Conservation (phyloP, 2,329 filamentous ascomycete genomes). For the Chaetomium sp. region DNA sequence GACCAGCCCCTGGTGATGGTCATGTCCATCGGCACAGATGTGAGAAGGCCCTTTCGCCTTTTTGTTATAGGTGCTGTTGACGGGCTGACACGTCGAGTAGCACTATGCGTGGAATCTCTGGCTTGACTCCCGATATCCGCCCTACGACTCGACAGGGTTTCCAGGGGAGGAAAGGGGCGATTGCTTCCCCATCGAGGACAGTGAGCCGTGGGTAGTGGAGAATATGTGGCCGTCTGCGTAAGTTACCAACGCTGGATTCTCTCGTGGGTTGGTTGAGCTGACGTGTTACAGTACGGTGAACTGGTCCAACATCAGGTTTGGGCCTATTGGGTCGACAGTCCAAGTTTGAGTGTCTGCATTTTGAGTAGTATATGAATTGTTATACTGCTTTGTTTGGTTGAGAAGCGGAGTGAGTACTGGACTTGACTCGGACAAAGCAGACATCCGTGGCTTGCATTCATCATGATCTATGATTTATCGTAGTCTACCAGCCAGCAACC, state of each 20-base stretch:
- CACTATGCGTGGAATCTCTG: constrained; percentile 63
- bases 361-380: not conserved
- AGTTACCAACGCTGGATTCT: not conserved
- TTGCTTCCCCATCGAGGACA: constrained; percentile 36
- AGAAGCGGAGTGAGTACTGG: not conserved
- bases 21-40: constrained; percentile 58
- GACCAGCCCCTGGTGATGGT: constrained; percentile 64
- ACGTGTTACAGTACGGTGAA: constrained; percentile 40
- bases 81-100: constrained; percentile 14
- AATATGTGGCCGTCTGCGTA: constrained; percentile 40
- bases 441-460: not conserved
- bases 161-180: constrained; percentile 49
- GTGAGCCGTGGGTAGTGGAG: constrained; percentile 43
- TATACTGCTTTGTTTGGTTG: not conserved
- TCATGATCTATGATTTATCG: not conserved
- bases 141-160: constrained; percentile 39
- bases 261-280: not conserved
- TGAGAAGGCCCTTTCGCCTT: constrained; percentile 17
- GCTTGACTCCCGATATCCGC: constrained; percentile 54
- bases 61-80: not conserved
- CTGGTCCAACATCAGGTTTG: constrained; percentile 53
- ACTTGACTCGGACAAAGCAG: not conserved
- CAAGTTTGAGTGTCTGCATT: constrained; percentile 23
- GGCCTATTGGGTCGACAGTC: constrained; percentile 48
- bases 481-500: not conserved